These are phyloP conservation scores for Talaromyces islandicus DNA, from an alignment of 2,329 filamentous ascomycete genomes.

Conservation along the genomic window DNA sequence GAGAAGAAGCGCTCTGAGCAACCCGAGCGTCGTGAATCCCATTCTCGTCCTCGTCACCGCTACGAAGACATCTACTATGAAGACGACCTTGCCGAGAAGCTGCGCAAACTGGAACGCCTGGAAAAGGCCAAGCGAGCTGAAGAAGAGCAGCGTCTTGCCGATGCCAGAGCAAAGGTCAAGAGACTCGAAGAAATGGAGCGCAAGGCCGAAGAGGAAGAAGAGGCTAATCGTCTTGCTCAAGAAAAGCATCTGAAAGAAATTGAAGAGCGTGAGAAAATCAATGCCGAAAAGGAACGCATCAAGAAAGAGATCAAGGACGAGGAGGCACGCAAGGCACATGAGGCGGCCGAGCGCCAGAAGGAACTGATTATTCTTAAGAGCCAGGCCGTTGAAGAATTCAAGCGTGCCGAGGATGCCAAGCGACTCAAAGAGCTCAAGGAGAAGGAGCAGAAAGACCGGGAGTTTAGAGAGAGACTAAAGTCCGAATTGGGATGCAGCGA, in stretches of 20 bases:
- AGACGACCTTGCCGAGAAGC: slow-evolving; percentile 33
- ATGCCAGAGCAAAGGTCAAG: slow-evolving; percentile 13
- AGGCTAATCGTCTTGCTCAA: slow-evolving; percentile 23
- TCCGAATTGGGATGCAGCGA: slow-evolving; percentile 35
- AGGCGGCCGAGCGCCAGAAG: slow-evolving; percentile 23
- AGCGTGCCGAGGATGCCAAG: slow-evolving; percentile 45
- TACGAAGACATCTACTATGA: slow-evolving; percentile 38
- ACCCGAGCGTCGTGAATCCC: slow-evolving; percentile 14
- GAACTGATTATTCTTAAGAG: slow-evolving; percentile 41
- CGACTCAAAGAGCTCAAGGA: slow-evolving; percentile 43
- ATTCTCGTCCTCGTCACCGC: slow-evolving; percentile 13
- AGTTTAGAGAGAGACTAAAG: slow-evolving; percentile 40
- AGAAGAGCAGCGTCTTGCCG: slow-evolving; percentile 13
- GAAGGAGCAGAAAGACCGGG: slow-evolving; percentile 45
- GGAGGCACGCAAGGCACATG: slow-evolving; percentile 35
- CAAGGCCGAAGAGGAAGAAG: slow-evolving; percentile 20
- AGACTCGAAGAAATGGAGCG: slow-evolving; percentile 19
- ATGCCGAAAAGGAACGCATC: slow-evolving; percentile 38
- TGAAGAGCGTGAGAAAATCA: slow-evolving; percentile 35
- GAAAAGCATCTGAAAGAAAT: slow-evolving; percentile 26
- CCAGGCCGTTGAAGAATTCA: slow-evolving; percentile 49
- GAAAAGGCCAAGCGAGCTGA: slow-evolving; percentile 38
- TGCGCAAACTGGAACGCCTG: slow-evolving; percentile 29
- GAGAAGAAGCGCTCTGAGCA: slow-evolving; percentile 7
- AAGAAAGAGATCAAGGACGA: slow-evolving; percentile 36